Percentiles rank a stretch among this genome's conserved stretches.
Evolutionary conservation across 1,284 basidiomycete genomes (phyloP).

Genomic region (Cryptococcus wingfieldii): DNA sequence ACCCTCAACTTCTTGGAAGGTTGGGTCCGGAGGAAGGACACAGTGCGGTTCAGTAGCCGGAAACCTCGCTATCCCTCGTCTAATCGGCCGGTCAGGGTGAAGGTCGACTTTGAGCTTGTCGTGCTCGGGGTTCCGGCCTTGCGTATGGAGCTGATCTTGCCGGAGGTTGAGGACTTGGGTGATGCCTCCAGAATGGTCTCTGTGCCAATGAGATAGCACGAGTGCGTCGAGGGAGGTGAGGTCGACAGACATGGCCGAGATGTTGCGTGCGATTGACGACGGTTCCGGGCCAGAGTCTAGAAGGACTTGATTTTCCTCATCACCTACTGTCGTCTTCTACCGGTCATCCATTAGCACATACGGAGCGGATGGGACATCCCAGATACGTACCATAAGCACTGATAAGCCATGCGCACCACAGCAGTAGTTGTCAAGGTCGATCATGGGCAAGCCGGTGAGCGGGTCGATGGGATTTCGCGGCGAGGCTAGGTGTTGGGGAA

Average conservation of each 20-base stretch:
- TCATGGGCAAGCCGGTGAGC: constrained; percentile 59
- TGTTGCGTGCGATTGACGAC: constrained; percentile 64
- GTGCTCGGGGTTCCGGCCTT: neutral
- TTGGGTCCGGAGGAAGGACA: constrained; percentile 60
- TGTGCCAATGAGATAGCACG: constrained; percentile 75
- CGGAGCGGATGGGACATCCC: neutral
- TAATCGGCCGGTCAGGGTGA: constrained; percentile 67
- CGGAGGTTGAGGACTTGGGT: constrained; percentile 58
- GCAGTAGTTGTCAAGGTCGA: constrained; percentile 71
- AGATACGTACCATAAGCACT: constrained; percentile 60
- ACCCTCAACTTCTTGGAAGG: constrained; percentile 60
- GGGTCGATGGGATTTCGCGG: constrained; percentile 55
- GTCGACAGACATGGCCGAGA: constrained; percentile 58
- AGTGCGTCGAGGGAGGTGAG: constrained; percentile 59
- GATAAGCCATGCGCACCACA: constrained; percentile 80
- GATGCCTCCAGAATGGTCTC: constrained; percentile 65
- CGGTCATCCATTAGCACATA: no score
- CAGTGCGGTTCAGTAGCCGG: constrained; percentile 57
- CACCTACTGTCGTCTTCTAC: constrained; percentile 47
- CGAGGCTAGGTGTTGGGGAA: constrained; percentile 58
- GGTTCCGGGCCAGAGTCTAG: constrained; percentile 79
- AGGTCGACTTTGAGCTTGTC: constrained; percentile 60
- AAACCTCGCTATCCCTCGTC: constrained; percentile 66
- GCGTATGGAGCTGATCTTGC: neutral
- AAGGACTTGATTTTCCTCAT: constrained; percentile 56